Base-by-base conservation (phyloP, 2,329 filamentous ascomycete genomes). In the Diaporthe amygdali region DNA sequence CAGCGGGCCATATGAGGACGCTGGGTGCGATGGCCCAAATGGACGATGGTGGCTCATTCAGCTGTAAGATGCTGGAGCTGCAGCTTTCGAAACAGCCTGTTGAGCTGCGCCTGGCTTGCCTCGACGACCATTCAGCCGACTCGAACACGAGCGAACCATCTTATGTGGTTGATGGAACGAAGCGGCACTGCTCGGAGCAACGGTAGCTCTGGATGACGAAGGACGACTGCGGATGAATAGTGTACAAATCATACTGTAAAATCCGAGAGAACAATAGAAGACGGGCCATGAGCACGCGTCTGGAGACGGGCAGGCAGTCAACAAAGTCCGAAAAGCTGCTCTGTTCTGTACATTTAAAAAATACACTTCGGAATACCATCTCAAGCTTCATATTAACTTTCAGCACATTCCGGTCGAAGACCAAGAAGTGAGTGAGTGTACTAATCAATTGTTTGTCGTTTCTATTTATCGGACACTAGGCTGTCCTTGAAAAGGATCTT, bases 321-420 rank as follows among this genome's bases (percentile, higher is more conserved):
- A 22, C n/a, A 49, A 22, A 32, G 39, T 17, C 61, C 52, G 30
- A 37, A 47, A 39, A 61, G 52, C n/a, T 37, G 5, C 32, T 70
- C 68, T 49, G 27, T 67, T 61, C 52, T 52, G 46, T 73, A 73
- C 22, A 69, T 68, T 41, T 41, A 61, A 27, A 52, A 56, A 30
- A 49, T 30, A 12, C 3, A 32, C 34, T 22, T 46, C 44, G 14
- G 10, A 68, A 66, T 49, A 67, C 30, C 44, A 68, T 56, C 52
- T 70, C 47, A 55, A 44, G 39, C 61, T 32, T 47, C 68, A 44
- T 37, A 27, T 32, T 7, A 12, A 52, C 37, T 9, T 22, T 32
- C 14, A 6, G 5, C 20, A 5, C 7, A 30, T 22, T 15, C 2
- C 14, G 17, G 9, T 49, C 27, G 20, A 10, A 25, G 14, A 39